A percentile compares a stretch with the other conserved stretches of the same genome.
phyloP scores from a whole-genome alignment of 2,329 filamentous ascomycete genomes.

The Fusarium succisae region DNA sequence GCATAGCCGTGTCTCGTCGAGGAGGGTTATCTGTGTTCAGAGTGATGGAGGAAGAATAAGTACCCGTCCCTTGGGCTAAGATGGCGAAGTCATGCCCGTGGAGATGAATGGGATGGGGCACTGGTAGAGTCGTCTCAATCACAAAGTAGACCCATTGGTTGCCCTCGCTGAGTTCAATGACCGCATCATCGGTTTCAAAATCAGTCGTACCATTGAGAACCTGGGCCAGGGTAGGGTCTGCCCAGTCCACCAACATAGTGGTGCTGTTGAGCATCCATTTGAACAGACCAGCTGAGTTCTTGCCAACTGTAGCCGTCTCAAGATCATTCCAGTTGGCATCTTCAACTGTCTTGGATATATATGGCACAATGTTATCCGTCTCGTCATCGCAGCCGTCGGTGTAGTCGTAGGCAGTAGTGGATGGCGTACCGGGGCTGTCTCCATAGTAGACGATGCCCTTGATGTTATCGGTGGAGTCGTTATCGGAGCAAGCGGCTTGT shows the following conservation, averaged over 20 bases:
- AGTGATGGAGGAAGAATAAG: neutral
- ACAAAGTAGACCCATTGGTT: slow-evolving; percentile 46
- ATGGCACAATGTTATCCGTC: slow-evolving; percentile 48
- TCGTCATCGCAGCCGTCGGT: slow-evolving; percentile 49
- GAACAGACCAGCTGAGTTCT: slow-evolving; percentile 1
- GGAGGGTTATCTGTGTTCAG: slow-evolving; percentile 54
- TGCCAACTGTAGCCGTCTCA: slow-evolving; percentile 1
- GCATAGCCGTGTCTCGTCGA: slow-evolving; percentile 61
- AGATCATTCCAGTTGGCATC: slow-evolving; percentile 33
- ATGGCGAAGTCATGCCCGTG: slow-evolving; percentile 50
- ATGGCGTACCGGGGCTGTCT: slow-evolving; percentile 16
- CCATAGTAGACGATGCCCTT: slow-evolving; percentile 60
- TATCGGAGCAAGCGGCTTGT: slow-evolving; percentile 53
- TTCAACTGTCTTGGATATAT: slow-evolving; percentile 47
- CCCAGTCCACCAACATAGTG: slow-evolving; percentile 10
- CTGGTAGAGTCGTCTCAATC: slow-evolving; percentile 33
- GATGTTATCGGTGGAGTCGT: slow-evolving; percentile 53
- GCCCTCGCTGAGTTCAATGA: slow-evolving; percentile 42
- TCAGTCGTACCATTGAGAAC: neutral
- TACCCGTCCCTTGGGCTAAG: slow-evolving; percentile 37
- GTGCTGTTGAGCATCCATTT: slow-evolving; percentile 19
- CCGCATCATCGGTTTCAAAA: slow-evolving; percentile 20
- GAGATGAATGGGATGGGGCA: slow-evolving; percentile 50
- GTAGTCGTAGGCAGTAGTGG: slow-evolving; percentile 15
- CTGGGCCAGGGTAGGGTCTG: neutral